A percentile compares a stretch with the other conserved stretches of the same genome.
Evolutionary conservation across 2,329 filamentous ascomycete genomes (phyloP).

Genomic region (Monosporascus sp.): DNA sequence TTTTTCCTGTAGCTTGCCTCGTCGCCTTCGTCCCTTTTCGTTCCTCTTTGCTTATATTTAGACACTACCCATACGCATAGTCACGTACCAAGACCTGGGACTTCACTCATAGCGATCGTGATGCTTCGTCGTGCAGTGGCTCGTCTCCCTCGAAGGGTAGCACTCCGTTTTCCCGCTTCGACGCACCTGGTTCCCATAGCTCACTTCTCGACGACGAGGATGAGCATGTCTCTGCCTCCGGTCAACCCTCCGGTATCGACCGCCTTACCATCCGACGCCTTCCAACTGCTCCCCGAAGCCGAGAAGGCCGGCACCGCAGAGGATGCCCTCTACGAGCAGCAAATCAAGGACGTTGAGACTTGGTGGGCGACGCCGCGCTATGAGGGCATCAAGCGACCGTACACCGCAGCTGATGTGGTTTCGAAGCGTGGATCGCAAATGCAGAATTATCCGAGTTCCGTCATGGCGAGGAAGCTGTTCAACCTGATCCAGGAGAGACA

Average conservation of each 20-base stretch:
- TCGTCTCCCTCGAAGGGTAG: constrained; percentile 19
- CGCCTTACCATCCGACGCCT: constrained; percentile 65
- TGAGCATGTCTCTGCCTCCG: constrained; percentile 49
- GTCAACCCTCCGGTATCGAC: constrained; percentile 58
- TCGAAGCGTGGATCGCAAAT: constrained; percentile 86
- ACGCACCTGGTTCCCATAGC: constrained; percentile 16
- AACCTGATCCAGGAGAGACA: constrained; percentile 76
- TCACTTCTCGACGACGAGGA: constrained; percentile 34
- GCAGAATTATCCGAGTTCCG: constrained; percentile 83
- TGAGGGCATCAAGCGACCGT: constrained; percentile 85
- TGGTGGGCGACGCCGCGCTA: constrained; percentile 90
- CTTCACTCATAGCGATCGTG: background rate
- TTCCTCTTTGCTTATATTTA: too few relatives aligned
- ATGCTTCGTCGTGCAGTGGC: constrained; percentile 25
- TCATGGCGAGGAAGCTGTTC: constrained; percentile 95
- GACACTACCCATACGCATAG: background rate
- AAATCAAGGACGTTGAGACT: constrained; percentile 76
- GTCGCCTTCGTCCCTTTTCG: too few relatives aligned
- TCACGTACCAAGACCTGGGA: background rate
- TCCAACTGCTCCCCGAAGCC: constrained; percentile 75
- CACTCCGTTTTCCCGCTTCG: constrained; percentile 13
- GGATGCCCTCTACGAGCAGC: constrained; percentile 77
- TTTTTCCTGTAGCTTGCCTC: too few relatives aligned
- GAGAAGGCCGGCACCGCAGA: constrained; percentile 76
- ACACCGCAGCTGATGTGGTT: constrained; percentile 84